A percentile compares a stretch with the other conserved stretches of the same genome.
Evolutionary conservation across 2,329 filamentous ascomycete genomes (phyloP).

Genomic region (Penicillium sp.): DNA sequence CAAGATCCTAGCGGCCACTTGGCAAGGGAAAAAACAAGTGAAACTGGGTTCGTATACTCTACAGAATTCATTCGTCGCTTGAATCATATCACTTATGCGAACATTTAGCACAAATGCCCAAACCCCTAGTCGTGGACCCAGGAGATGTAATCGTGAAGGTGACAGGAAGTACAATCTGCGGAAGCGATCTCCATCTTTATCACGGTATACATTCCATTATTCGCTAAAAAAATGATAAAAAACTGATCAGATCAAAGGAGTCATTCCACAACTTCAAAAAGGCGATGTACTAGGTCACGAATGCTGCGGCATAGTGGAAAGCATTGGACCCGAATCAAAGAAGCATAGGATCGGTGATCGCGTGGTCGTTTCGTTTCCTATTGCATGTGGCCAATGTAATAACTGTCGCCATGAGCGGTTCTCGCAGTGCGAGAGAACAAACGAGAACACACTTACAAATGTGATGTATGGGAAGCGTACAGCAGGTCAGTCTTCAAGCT

Average conservation of each 20-base stretch:
- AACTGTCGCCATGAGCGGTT: constrained; percentile 77
- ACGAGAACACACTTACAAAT: constrained; percentile 67
- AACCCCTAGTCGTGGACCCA: constrained; percentile 70
- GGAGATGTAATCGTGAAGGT: constrained; percentile 78
- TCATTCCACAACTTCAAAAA: constrained; percentile 59
- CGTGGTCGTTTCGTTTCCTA: constrained; percentile 85
- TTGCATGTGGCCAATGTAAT: constrained; percentile 67
- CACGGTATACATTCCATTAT: constrained; percentile 32
- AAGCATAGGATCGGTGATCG: constrained; percentile 61
- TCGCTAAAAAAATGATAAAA: not conserved
- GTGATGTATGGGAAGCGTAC: constrained; percentile 78
- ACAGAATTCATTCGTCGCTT: not conserved
- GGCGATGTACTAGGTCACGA: constrained; percentile 67
- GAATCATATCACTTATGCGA: not conserved
- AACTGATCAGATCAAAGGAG: constrained; percentile 21
- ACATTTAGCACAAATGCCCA: constrained; percentile 59
- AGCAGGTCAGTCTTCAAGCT: constrained; percentile 54
- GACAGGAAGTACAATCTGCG: constrained; percentile 64
- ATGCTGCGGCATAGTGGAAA: constrained; percentile 53
- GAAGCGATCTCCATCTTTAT: constrained; percentile 57
- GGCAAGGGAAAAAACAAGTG: constrained; percentile 80
- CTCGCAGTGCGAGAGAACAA: constrained; percentile 78
- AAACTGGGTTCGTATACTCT: constrained; percentile 53
- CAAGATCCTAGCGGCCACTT: constrained; percentile 77
- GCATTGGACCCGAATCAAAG: constrained; percentile 56